These are phyloP conservation scores for Corymbia calophylla DNA, from an alignment of 441 rosid genomes.

Conservation along the genomic window DNA sequence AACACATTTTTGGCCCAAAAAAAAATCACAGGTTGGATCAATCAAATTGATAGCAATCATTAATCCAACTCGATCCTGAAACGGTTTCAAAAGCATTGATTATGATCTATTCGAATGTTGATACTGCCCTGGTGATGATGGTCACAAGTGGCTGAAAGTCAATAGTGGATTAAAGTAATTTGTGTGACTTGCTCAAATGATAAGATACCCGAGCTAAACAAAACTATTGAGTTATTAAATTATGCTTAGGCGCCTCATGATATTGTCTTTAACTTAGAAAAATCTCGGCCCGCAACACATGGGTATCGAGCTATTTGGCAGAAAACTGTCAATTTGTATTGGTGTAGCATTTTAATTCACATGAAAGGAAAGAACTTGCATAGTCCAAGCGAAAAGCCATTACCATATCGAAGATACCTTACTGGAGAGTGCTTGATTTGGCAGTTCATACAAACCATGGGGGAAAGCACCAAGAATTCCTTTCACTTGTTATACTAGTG, in stretches of 20 bases:
- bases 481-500: not conserved
- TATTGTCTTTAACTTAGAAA: not conserved
- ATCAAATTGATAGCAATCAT: not conserved
- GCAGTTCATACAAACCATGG: not conserved
- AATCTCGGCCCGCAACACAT: not conserved
- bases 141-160: not conserved
- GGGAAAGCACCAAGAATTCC: not conserved
- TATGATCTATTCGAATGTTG: not conserved
- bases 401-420: not conserved
- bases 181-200: not conserved
- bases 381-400: not conserved
- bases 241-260: not conserved
- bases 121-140: not conserved
- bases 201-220: accelerated
- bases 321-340: no score
- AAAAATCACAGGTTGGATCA: not conserved
- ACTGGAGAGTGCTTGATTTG: not conserved
- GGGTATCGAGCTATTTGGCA: no score
- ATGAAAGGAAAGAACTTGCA: not conserved
- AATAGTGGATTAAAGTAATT: not conserved
- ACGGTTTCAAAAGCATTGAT: not conserved
- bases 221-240: not conserved
- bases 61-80: not conserved
- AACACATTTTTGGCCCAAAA: not conserved
- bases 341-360: not conserved